These are phyloP conservation scores for Phascolomyces articulosus DNA, from an alignment of 371 early-diverging fungal genomes.

Conservation along the genomic window DNA sequence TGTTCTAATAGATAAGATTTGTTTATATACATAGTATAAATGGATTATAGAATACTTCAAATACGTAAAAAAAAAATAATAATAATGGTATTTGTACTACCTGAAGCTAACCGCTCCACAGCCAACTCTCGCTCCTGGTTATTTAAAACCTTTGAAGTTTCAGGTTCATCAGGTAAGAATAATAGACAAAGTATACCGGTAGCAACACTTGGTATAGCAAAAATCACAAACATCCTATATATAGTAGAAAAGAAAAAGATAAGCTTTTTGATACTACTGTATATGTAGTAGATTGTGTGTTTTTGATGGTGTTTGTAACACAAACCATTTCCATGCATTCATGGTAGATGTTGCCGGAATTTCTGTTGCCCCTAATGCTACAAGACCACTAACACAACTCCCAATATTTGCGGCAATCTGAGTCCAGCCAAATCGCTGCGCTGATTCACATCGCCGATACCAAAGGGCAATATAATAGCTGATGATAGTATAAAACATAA, in stretches of 20 bases:
- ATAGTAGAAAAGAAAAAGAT: too few species aligned
- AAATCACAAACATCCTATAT: background rate
- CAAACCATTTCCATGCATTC: conserved; percentile 1
- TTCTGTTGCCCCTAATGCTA: background rate
- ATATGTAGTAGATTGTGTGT: too few species aligned
- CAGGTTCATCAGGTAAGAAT: background rate
- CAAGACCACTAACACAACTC: background rate
- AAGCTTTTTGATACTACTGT: too few species aligned
- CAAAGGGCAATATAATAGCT: background rate
- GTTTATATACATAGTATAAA: too few species aligned
- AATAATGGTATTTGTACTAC: too few species aligned
- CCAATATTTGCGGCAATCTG: background rate
- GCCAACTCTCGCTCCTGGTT: background rate
- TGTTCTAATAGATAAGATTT: background rate
- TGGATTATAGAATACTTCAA: too few species aligned
- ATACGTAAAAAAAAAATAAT: too few species aligned
- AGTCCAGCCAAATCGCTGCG: background rate
- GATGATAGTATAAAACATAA: background rate
- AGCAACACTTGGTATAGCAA: background rate
- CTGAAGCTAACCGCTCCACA: background rate
- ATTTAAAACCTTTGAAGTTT: background rate
- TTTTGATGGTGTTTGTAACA: too few species aligned
- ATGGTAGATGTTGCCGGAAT: background rate
- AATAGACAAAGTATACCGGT: background rate
- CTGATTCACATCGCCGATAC: background rate